A percentile compares a stretch with the other conserved stretches of the same genome.
These are phyloP conservation scores for Penicillium psychrofluorescens DNA, from an alignment of 495 filamentous ascomycete species.

Conservation along the genomic window DNA sequence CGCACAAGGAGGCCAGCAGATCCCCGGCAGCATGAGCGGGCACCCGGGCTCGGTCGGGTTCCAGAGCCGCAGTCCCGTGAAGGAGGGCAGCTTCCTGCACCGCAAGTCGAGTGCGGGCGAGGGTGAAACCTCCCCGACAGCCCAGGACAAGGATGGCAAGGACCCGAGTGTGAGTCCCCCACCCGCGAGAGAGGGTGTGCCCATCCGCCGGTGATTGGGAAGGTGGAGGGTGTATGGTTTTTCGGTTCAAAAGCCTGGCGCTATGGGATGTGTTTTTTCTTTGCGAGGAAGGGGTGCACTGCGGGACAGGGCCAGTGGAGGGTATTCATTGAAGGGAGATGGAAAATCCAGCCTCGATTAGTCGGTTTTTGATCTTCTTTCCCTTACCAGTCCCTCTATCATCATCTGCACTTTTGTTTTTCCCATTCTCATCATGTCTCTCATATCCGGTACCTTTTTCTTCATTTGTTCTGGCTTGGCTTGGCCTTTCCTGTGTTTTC, in stretches of 20 bases:
- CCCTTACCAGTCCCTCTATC: no score
- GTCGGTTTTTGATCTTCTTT: no score
- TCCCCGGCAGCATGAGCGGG: slow-evolving; percentile 40
- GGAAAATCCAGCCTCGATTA: neutral
- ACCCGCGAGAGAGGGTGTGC: slow-evolving; percentile 49
- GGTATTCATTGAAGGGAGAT: neutral
- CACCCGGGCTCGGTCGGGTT: slow-evolving; percentile 42
- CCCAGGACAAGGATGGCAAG: slow-evolving; percentile 23
- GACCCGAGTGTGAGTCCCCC: slow-evolving; percentile 40
- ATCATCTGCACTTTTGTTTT: no score
- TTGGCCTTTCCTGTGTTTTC: no score
- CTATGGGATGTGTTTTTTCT: slow-evolving; percentile 22
- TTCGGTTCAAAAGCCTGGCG: slow-evolving; percentile 36
- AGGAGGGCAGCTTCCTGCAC: slow-evolving; percentile 78
- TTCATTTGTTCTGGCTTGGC: no score
- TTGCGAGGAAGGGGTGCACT: slow-evolving; percentile 13
- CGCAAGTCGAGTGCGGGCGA: slow-evolving; percentile 53
- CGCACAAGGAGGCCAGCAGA: slow-evolving; percentile 25
- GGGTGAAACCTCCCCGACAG: slow-evolving; percentile 15
- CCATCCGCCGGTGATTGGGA: slow-evolving; percentile 46
- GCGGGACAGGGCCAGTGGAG: slow-evolving; percentile 16
- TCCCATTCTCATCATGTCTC: no score
- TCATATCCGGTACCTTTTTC: no score
- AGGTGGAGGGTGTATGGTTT: slow-evolving; percentile 10
- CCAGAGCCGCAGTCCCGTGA: slow-evolving; percentile 70